Evolutionary conservation across 164 flowering plant species (phyloP).

Genomic region (Annona squamosa): DNA sequence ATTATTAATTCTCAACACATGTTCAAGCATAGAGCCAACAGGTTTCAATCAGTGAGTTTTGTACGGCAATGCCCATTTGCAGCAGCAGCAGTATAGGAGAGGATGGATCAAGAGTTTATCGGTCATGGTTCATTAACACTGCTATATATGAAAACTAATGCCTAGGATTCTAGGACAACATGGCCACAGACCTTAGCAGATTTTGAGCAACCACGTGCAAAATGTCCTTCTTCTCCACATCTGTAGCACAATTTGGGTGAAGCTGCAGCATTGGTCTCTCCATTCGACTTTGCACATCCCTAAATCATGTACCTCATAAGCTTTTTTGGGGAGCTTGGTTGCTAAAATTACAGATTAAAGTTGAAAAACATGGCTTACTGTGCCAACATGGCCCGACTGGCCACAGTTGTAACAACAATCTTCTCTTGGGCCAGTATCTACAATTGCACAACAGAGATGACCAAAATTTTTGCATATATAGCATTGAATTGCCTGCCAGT

Average conservation of each 20-base stretch:
- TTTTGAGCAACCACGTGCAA: constrained; percentile 61
- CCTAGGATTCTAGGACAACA: not conserved
- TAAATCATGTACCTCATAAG: constrained; percentile 17
- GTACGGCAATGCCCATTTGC: not conserved
- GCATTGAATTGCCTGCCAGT: constrained; percentile 66
- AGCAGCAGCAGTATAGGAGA: not conserved
- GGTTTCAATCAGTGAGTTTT: not conserved
- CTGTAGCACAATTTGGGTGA: constrained; percentile 50
- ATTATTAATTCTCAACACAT: not conserved
- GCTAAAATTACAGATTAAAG: not conserved
- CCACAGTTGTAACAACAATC: constrained; percentile 91
- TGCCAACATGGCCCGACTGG: constrained; percentile 66
- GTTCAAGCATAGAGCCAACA: not conserved
- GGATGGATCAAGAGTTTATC: not conserved
- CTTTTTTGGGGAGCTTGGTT: not conserved
- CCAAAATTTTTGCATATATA: constrained; percentile 69
- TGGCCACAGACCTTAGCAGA: constrained; percentile 35
- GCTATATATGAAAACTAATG: not conserved
- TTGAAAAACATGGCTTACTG: constrained; percentile 40
- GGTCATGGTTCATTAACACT: not conserved
- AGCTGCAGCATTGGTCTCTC: constrained; percentile 28
- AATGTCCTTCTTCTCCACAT: constrained; percentile 80
- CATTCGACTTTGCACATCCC: constrained; percentile 49
- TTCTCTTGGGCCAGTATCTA: constrained; percentile 28
- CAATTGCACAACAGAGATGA: constrained; percentile 64